Conservation (phyloP, 2,329 filamentous ascomycete genomes). For the Monilinia vaccinii-corymbosi region DNA sequence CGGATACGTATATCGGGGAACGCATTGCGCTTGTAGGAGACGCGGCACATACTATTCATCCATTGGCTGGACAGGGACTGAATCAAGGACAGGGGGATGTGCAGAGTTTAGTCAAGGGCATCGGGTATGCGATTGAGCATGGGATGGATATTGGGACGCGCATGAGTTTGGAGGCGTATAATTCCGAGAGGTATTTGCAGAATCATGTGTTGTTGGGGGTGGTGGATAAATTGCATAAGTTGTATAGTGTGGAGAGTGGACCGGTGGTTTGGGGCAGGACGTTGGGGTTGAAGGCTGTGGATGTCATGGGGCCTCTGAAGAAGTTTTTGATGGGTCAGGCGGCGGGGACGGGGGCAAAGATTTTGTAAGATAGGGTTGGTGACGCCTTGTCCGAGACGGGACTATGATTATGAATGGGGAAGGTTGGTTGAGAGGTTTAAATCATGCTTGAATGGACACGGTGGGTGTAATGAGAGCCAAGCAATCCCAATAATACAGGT, state of each 20-base stretch:
- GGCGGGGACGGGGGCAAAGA: constrained; percentile 43
- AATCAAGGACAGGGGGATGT: constrained; percentile 91
- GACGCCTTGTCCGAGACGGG: neutral
- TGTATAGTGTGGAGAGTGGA: constrained; percentile 74
- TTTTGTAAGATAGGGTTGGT: constrained; percentile 27
- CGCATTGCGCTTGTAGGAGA: constrained; percentile 90
- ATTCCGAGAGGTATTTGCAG: constrained; percentile 67
- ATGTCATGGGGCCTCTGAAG: constrained; percentile 68
- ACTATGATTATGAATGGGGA: neutral
- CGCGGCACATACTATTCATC: constrained; percentile 90
- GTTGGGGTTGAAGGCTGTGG: constrained; percentile 65
- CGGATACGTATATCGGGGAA: constrained; percentile 85
- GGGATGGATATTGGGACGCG: constrained; percentile 80
- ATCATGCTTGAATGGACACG: neutral
- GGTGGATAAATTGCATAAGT: constrained; percentile 84
- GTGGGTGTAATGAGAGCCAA: neutral
- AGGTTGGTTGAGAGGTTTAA: neutral
- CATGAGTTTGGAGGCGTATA: constrained; percentile 74
- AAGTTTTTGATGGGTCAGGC: constrained; percentile 74
- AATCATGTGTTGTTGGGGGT: constrained; percentile 74
- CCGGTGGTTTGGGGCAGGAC: constrained; percentile 75
- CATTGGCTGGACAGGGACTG: constrained; percentile 85
- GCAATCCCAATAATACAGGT: neutral
- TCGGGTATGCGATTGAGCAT: constrained; percentile 68
- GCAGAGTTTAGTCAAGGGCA: constrained; percentile 63